Evolutionary conservation across 345 rosid genomes (phyloP).

Genomic region (Noccaea bulbosa): DNA sequence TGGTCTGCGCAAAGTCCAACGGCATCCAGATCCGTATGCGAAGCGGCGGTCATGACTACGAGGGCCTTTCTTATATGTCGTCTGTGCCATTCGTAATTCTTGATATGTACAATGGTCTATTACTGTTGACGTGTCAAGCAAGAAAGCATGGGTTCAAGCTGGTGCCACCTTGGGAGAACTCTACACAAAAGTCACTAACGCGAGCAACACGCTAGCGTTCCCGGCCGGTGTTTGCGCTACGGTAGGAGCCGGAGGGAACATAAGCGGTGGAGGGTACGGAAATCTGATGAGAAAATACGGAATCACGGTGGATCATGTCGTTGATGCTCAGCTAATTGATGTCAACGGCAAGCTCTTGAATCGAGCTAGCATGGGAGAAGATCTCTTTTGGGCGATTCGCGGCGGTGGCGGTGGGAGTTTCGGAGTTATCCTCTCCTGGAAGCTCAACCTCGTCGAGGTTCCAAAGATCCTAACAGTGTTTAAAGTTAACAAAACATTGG

Average conservation of each 20-base stretch:
- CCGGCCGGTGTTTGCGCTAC: slow-evolving; percentile 54
- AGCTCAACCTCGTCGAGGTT: slow-evolving; percentile 25
- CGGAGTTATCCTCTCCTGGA: slow-evolving; percentile 30
- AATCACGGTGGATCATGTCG: slow-evolving; percentile 50
- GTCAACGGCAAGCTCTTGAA: slow-evolving; percentile 50
- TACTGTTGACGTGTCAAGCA: slow-evolving; percentile 32
- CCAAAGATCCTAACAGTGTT: slow-evolving; percentile 33
- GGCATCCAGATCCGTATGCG: slow-evolving; percentile 38
- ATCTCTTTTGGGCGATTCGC: slow-evolving; percentile 48
- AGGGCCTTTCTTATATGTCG: slow-evolving; percentile 58
- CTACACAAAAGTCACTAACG: slow-evolving; percentile 48
- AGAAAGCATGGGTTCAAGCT: slow-evolving; percentile 49
- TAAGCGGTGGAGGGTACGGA: slow-evolving; percentile 63
- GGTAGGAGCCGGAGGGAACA: slow-evolving; percentile 59
- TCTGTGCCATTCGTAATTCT: slow-evolving; percentile 49
- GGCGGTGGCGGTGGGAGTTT: slow-evolving; percentile 27
- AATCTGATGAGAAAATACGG: slow-evolving; percentile 59
- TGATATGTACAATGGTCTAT: slow-evolving; percentile 52
- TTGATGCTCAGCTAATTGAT: slow-evolving; percentile 57
- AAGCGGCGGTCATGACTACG: slow-evolving; percentile 72
- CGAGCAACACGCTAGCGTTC: slow-evolving; percentile 48
- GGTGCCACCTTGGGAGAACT: slow-evolving; percentile 66
- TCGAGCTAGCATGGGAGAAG: slow-evolving; percentile 63
- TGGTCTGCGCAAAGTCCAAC: slow-evolving; percentile 4
- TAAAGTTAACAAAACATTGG: slow-evolving; percentile 31